Percentiles rank a stretch among this genome's conserved stretches.
These are phyloP conservation scores for Alternaria infectoria DNA, from an alignment of 2,329 filamentous ascomycete species.

Conservation along the genomic window DNA sequence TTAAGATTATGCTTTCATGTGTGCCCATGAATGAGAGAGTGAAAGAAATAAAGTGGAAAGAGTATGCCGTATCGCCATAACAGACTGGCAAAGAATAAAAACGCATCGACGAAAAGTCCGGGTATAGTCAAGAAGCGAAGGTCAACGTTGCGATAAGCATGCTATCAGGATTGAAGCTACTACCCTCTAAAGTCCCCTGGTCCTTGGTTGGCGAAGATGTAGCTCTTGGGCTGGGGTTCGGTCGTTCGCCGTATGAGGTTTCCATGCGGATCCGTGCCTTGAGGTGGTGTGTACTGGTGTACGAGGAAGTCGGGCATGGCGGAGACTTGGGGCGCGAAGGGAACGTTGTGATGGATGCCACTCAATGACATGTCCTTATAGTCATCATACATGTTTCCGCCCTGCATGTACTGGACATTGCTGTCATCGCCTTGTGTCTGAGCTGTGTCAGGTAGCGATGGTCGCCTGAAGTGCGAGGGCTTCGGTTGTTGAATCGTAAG, in stretches of 20 bases:
- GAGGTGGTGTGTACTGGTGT: constrained; percentile 56
- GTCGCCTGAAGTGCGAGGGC: constrained; percentile 44
- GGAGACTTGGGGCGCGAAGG: constrained; percentile 39
- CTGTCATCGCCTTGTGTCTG: constrained; percentile 31
- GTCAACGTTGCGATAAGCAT: neutral
- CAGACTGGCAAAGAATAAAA: neutral
- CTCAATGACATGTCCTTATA: constrained; percentile 35
- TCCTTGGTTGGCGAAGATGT: constrained; percentile 56
- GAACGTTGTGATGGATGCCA: constrained; percentile 42
- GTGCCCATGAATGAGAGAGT: neutral
- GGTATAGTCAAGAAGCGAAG: constrained; percentile 14
- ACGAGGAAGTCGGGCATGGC: constrained; percentile 51
- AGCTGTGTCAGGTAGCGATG: constrained; percentile 43
- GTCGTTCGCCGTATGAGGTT: constrained; percentile 33
- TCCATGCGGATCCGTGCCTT: constrained; percentile 44
- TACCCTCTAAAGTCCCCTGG: constrained; percentile 50
- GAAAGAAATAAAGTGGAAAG: neutral
- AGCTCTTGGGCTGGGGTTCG: constrained; percentile 52
- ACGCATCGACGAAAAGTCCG: constrained; percentile 7
- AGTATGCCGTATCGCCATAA: neutral
- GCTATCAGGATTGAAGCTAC: constrained; percentile 1
- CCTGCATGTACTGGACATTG: constrained; percentile 32
- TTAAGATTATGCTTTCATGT: constrained; percentile 11
- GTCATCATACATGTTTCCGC: constrained; percentile 36
- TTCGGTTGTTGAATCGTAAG: constrained; percentile 45